A percentile compares a stretch with the other conserved stretches of the same genome.
phyloP scores from a whole-genome alignment of 148 eudicot genomes.

The Rhododendron kiyosumense region DNA sequence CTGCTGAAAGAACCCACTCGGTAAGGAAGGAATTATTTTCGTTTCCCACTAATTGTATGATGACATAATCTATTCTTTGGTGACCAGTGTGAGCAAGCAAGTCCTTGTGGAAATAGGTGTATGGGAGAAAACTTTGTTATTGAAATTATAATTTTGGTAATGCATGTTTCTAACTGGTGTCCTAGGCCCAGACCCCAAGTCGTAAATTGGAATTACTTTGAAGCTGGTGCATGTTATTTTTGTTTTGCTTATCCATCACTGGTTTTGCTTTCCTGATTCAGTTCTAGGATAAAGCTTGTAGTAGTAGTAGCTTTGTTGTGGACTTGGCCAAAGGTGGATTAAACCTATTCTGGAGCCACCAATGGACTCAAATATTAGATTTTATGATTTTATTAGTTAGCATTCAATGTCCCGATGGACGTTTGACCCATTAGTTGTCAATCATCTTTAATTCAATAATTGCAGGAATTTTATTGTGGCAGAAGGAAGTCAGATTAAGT shows the following conservation, averaged over 20 bases:
- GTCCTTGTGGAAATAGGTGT: background rate
- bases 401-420: background rate
- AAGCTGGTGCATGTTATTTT: background rate
- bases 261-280: background rate
- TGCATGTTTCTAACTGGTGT: background rate
- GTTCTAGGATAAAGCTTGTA: background rate
- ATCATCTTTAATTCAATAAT: background rate
- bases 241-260: background rate
- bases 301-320: background rate
- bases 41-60: background rate
- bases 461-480: background rate
- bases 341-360: background rate
- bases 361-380: background rate
- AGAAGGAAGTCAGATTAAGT: background rate
- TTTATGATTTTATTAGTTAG: background rate
- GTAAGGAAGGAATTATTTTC: background rate
- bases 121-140: background rate
- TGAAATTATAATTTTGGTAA: background rate
- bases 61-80: background rate
- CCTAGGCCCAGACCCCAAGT: background rate
- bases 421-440: background rate
- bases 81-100: background rate
- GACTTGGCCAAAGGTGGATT: conserved; percentile 1
- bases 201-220: background rate
- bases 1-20: background rate